A percentile compares a stretch with the other conserved stretches of the same genome.
Conservation (phyloP, 345 rosid genomes). For the Anastatica hierochuntica region DNA sequence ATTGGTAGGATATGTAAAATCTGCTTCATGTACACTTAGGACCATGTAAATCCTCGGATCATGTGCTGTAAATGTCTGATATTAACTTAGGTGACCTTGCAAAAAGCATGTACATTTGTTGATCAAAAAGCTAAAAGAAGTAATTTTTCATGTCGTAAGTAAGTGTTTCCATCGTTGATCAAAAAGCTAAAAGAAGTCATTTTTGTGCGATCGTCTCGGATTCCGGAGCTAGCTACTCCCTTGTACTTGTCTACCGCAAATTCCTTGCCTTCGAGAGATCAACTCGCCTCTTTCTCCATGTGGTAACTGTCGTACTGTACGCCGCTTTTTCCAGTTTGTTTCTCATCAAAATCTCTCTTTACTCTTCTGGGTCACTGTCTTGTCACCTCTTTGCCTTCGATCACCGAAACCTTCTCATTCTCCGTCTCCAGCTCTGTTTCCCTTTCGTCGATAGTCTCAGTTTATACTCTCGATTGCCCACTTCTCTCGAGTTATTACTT, state of each 20-base stretch:
- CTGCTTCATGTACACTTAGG: no score
- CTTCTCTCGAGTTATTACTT: conserved; percentile 39
- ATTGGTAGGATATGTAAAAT: no score
- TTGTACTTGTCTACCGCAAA: conserved; percentile 59
- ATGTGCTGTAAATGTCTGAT: no score
- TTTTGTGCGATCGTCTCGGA: conserved; percentile 51
- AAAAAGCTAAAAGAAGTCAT: no score
- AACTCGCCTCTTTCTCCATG: conserved; percentile 91
- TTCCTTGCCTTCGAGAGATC: conserved; percentile 56
- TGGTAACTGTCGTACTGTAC: conserved; percentile 70
- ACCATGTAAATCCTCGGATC: no score
- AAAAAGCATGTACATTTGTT: no score
- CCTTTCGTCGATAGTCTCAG: conserved; percentile 39
- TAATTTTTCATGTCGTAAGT: no score
- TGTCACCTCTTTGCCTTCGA: conserved; percentile 32
- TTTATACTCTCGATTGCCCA: conserved; percentile 51
- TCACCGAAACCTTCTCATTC: conserved; percentile 41
- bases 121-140: no score
- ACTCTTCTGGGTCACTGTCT: conserved; percentile 73
- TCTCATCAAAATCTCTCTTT: conserved; percentile 68
- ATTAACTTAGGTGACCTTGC: no score
- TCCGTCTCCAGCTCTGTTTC: conserved; percentile 44
- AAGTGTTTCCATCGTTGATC: no score
- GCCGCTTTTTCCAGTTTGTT: conserved; percentile 58
- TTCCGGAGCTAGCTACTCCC: conserved; percentile 56